Evolutionary conservation across 495 filamentous ascomycete species (phyloP).

Genomic region (Durotheca rogersii): DNA sequence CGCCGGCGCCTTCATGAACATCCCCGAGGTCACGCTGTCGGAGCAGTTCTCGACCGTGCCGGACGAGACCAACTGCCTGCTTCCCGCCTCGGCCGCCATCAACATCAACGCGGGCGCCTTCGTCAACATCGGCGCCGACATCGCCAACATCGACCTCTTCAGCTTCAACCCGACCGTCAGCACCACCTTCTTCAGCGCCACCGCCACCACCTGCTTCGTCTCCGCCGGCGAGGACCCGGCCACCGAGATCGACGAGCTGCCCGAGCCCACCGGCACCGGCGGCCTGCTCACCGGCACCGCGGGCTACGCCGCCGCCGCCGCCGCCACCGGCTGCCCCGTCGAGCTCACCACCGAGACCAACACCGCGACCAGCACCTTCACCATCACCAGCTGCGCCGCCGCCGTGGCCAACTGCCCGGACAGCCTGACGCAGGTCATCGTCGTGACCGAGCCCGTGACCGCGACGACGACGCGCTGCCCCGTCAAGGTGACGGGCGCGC

Average conservation of each 20-base stretch:
- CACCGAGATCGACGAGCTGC: too few relatives aligned
- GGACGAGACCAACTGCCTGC: slow-evolving; percentile 22
- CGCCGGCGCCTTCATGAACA: slow-evolving; percentile 30
- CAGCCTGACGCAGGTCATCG: slow-evolving; percentile 29
- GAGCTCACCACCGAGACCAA: slow-evolving; percentile 12
- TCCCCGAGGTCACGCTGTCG: slow-evolving; percentile 29
- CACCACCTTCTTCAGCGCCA: slow-evolving; percentile 36
- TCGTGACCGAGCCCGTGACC: slow-evolving; percentile 12
- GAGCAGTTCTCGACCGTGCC: slow-evolving; percentile 18
- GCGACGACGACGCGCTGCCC: slow-evolving; percentile 21
- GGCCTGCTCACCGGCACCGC: slow-evolving; percentile 6
- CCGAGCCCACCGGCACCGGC: background rate
- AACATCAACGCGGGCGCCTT: slow-evolving; percentile 36
- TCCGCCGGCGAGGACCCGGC: slow-evolving; percentile 4
- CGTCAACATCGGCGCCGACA: slow-evolving; percentile 31
- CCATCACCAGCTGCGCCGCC: slow-evolving; percentile 28
- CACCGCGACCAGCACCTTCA: slow-evolving; percentile 18
- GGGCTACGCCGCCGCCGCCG: background rate
- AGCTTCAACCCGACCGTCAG: slow-evolving; percentile 27
- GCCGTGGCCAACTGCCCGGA: slow-evolving; percentile 28
- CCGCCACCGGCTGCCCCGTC: background rate
- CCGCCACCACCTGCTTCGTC: slow-evolving; percentile 34
- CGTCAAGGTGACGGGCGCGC: background rate
- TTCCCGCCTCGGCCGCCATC: slow-evolving; percentile 32
- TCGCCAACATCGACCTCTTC: slow-evolving; percentile 17